Base-by-base conservation (phyloP, 2,329 filamentous ascomycete species). In the Talaromyces sp. region DNA sequence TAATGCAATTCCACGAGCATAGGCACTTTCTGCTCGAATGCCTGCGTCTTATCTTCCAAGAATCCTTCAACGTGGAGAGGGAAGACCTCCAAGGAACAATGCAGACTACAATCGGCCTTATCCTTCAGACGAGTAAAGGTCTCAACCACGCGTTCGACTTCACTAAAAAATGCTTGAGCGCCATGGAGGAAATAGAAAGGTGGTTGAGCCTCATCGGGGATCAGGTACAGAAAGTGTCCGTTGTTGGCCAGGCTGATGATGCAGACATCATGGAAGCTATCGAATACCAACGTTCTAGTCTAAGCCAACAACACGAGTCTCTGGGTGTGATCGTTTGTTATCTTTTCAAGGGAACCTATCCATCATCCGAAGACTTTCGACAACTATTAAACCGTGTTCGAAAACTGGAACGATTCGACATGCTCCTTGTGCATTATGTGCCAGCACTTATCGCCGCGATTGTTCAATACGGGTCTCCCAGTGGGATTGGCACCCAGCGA, bases 301-400 rank as follows among this genome's bases (percentile, higher is more conserved):
- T 99, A 57, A 86, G 89, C 27, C 88, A 91, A 70, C 94, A 99
- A 74, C 96, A 99, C 72, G 94, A 99, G 72, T 86, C 90, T 16
- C 80, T 99, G 16, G 88, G 89, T 12, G 84, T 92, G n/a, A 89
- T 96, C 59, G 79, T 96, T 57, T 88, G 87, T 64, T 87, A 90
- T 64, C 85, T 95, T 60, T 85, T 96, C 64, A 91, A 93, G 68
- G 89, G 87, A 66, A 86, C 87, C 59, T 88, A 90, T 68, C 88
- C 88, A 2, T 85, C 84, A 52, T 78, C 85, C 5, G 81, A 87
- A 40, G 92, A 97, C 71, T 93, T 96, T 68, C 83, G 87, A 51
- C 79, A 85, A 5, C 85, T 98, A 47, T 76, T 97, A 50, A 81
- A 82, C 44, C 81, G 84, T 3, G 77, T 96, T 60, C 89, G 87